Evolutionary conservation across 1,284 basidiomycete species (phyloP), one percentile per base, ranked within the genome.

Genomic region (Fomitiporia mediterranea): DNA sequence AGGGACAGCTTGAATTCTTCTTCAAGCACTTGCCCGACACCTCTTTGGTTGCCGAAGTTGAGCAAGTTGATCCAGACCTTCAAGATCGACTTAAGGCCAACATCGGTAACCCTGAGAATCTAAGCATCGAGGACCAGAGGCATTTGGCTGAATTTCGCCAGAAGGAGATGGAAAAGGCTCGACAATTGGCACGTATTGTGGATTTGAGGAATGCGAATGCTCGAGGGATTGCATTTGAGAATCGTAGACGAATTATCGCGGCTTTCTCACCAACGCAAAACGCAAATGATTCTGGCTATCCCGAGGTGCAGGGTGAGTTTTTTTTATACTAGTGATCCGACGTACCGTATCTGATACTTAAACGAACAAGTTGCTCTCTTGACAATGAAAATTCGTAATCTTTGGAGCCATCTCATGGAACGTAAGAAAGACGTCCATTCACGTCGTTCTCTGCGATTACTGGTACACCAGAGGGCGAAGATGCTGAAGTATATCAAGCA

Each of bases 131-230:
- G 17, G 37, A 47, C 19, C 51, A 40, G 28, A 58, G 62, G 4
- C 19, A 7, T 19, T 7, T 47, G 7, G 34, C 30, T 44, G 63
- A 60, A 25, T 65, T 62, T 7, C 65, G 69, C 61, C 51, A 66
- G 21, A 70, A 68, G 47, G 86, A 91, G 66, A 55, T 75, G 35
- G 64, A 66, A 61, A 93, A 89, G 69, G 79, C 80, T 8, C 82
- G 82, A 58, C 70, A 75, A 61, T 77, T 97, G 57, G 82, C 86
- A 34, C 78, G 81, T 59, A 72, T 94, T 37, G 72, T 94, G 47
- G 94, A 97, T 70, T 72, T 98, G 64, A 76, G 87, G 58, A 97
- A 98, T 66, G 88, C 95, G 21, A 89, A 87, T 65, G 90, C 91
- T 37, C 77, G 74, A 47, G 92, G 91, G 17, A 86, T 98, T 60